These are phyloP conservation scores for Hymenoscyphus fructigenus DNA, from an alignment of 2,329 filamentous ascomycete genomes.

Conservation along the genomic window DNA sequence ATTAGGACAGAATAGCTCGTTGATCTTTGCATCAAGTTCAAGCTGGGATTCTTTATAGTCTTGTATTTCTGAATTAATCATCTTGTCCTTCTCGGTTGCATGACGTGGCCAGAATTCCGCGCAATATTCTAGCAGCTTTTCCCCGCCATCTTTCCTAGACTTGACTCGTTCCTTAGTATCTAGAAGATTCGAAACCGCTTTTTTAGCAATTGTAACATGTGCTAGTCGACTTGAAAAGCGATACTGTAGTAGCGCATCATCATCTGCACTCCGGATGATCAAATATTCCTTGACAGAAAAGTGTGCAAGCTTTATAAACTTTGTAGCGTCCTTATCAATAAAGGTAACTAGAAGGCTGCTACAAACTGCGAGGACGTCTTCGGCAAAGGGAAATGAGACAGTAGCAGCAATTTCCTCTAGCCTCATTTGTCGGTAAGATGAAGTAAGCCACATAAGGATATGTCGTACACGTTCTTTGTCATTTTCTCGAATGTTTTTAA, in stretches of 20 bases:
- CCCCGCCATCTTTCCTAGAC: no score
- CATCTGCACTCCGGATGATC: neutral
- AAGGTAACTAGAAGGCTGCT: conserved; percentile 18
- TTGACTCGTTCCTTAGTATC: no score
- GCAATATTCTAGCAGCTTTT: neutral
- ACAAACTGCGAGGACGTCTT: conserved; percentile 4
- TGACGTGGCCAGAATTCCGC: conserved; percentile 1
- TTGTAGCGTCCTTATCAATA: conserved; percentile 31
- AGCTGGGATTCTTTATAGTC: no score
- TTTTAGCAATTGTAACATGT: no score
- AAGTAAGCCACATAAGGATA: conserved; percentile 17
- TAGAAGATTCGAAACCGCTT: no score
- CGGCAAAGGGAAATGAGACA: neutral
- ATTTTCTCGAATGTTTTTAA: conserved; percentile 4
- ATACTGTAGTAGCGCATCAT: no score
- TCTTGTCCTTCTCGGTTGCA: no score
- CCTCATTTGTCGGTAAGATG: conserved; percentile 7
- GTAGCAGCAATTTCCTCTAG: conserved; percentile 14
- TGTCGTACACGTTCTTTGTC: neutral
- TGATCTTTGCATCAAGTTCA: no score
- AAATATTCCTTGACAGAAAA: conserved; percentile 37
- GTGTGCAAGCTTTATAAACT: conserved; percentile 41
- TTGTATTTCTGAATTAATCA: no score
- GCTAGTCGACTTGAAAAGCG: no score
- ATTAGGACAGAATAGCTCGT: no score